Percentiles rank a stretch among this genome's conserved stretches.
Conservation (phyloP, 2,329 filamentous ascomycete genomes). For the Sarocladium strictum region DNA sequence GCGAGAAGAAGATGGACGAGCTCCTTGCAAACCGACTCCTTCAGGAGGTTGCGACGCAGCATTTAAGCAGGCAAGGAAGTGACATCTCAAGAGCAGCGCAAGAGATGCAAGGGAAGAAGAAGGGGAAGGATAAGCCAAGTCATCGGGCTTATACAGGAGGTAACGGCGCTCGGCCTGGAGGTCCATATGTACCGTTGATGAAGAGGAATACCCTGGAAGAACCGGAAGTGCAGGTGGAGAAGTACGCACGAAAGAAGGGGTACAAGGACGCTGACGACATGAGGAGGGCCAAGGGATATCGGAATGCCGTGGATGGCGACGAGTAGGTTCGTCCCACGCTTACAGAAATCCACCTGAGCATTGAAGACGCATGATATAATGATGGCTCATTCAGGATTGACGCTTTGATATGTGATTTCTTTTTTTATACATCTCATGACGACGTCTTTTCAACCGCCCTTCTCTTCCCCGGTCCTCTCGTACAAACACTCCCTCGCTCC, state of each 20-base stretch:
- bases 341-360: neutral
- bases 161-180: slow-evolving; percentile 41
- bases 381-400: too few relatives aligned
- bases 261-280: slow-evolving; percentile 47
- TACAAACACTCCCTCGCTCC: slow-evolving; percentile 78
- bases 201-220: slow-evolving; percentile 42
- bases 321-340: neutral
- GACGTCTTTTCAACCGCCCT: slow-evolving; percentile 14
- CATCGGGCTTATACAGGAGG: slow-evolving; percentile 48
- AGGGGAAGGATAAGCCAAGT: slow-evolving; percentile 21
- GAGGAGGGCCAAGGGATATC: slow-evolving; percentile 22
- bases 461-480: slow-evolving; percentile 35
- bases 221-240: slow-evolving; percentile 52
- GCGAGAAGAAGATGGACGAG: slow-evolving; percentile 83
- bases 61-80: neutral
- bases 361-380: neutral
- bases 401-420: too few relatives aligned
- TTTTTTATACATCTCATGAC: neutral
- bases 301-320: neutral
- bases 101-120: slow-evolving; percentile 15
- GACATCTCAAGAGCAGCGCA: neutral
- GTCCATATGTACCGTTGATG: slow-evolving; percentile 50
- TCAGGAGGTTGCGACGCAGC: slow-evolving; percentile 39
- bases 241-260: slow-evolving; percentile 56
- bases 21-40: slow-evolving; percentile 71